Evolutionary conservation across 2,329 filamentous ascomycete species (phyloP), one percentile per base, ranked within the genome.

Genomic region (Trichophyton mentagrophytes): DNA sequence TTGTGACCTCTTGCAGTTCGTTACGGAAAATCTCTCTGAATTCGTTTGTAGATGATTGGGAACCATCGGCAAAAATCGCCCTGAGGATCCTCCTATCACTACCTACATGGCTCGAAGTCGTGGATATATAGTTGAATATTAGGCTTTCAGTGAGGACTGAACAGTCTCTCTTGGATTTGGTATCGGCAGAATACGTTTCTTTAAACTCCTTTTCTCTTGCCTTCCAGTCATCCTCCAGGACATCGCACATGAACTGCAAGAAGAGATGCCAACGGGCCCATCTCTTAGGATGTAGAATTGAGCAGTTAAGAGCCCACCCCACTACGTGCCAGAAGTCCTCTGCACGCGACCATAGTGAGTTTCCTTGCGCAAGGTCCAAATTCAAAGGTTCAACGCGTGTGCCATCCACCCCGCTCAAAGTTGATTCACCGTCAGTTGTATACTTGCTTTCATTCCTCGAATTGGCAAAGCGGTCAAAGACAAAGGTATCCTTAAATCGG

Each of bases 221-320:
- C 4, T 62, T 63, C 77, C 77, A 79, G 59, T 79, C 77, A 49
- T 69, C 71, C 63, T 77, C 72, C 1, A 79, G 66, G 1, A 75
- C 68, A 13, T 76, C 72, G 58, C 77, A 72, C 70, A 96, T 87
- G 63, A 87, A 85, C 38, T 85, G 82, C 13, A 97, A 77, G 88
- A 90, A 96, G 6, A 83, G 74, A 66, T 81, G 84, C 90, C 91
- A 97, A 68, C 85, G 81, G 57, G 79, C 80, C 92, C 93, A 97
- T 20, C 92, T 81, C 46, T 82, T 79, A 1, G 84, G 84, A 66
- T 92, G 79, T 36, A 81, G 72, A 1, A 87, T 80, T 58, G 89
- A 91, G 75, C 92, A 97, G 70, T 92, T 93, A 71, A 97, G 90
- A 0, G 89, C 87, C 93, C 93, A 97, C 2, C 92, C 93, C 0